These are phyloP conservation scores for Telopea speciosissima DNA, from an alignment of 177 flowering plant species.

Conservation along the genomic window DNA sequence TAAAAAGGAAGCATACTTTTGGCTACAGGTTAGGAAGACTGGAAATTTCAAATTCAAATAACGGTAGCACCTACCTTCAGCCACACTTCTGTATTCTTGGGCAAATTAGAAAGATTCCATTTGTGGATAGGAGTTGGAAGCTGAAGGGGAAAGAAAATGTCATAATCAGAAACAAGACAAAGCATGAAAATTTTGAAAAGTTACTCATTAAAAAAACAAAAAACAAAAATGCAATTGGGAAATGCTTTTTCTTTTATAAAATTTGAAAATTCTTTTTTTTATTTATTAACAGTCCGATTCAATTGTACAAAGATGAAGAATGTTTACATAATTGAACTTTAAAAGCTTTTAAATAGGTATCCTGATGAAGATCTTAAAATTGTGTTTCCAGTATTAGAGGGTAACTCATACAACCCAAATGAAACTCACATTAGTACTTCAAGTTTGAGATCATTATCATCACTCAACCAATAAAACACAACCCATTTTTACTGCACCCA, in stretches of 20 bases:
- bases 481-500: not conserved
- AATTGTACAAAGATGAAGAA: not conserved
- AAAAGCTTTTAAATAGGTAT: not conserved
- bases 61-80: conserved; percentile 48
- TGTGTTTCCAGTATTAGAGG: not conserved
- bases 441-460: no score
- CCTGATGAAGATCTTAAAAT: not conserved
- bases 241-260: no score
- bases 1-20: not conserved
- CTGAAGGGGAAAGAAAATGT: conserved; percentile 30
- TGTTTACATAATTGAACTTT: not conserved
- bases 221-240: not conserved
- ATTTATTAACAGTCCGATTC: not conserved
- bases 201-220: not conserved
- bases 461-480: not conserved
- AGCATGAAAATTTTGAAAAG: not conserved
- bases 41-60: not conserved
- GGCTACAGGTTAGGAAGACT: not conserved
- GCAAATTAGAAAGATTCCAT: conserved; percentile 86
- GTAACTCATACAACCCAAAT: not conserved
- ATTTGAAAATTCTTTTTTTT: not conserved
- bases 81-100: conserved; percentile 67
- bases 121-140: conserved; percentile 91
- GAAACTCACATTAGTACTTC: not conserved
- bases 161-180: not conserved